Conservation (phyloP, 2,329 filamentous ascomycete species). For the Sporothrix mexicana region DNA sequence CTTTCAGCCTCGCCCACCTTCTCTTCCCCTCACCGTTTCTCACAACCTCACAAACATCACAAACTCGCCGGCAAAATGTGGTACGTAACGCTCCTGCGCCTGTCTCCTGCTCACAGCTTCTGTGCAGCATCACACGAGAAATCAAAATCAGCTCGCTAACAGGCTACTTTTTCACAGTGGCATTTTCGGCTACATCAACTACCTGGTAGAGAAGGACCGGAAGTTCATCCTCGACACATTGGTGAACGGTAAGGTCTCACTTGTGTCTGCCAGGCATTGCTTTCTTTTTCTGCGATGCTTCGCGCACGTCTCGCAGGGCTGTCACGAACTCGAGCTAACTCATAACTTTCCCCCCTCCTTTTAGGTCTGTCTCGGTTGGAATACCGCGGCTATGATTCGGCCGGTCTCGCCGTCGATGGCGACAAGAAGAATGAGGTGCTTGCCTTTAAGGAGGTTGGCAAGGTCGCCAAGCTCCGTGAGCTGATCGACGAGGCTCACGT, state of each 20-base stretch:
- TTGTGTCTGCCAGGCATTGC: conserved; percentile 30
- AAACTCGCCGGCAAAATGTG: conserved; percentile 14
- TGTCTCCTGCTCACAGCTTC: neutral
- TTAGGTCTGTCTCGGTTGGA: conserved; percentile 91
- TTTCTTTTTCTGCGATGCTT: neutral
- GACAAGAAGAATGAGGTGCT: conserved; percentile 99
- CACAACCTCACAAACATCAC: neutral
- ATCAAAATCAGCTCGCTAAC: neutral
- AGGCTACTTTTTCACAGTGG: conserved; percentile 62
- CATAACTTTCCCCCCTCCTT: conserved; percentile 27
- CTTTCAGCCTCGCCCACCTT: conserved; percentile 17
- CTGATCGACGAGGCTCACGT: conserved; percentile 84
- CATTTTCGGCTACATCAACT: conserved; percentile 99
- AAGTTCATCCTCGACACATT: conserved; percentile 95
- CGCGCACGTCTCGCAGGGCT: neutral
- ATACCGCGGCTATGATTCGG: conserved; percentile 98
- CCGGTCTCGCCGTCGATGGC: conserved; percentile 92
- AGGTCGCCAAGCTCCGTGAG: conserved; percentile 94
- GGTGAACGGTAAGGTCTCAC: conserved; percentile 76
- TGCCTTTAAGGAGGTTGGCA: conserved; percentile 99
- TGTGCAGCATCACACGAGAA: neutral
- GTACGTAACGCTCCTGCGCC: neutral
- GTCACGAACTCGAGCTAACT: conserved; percentile 43
- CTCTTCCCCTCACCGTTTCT: conserved; percentile 9
- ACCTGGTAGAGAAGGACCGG: conserved; percentile 97